phyloP scores from a whole-genome alignment of 164 flowering plant genomes.

The Liriodendron chinense region DNA sequence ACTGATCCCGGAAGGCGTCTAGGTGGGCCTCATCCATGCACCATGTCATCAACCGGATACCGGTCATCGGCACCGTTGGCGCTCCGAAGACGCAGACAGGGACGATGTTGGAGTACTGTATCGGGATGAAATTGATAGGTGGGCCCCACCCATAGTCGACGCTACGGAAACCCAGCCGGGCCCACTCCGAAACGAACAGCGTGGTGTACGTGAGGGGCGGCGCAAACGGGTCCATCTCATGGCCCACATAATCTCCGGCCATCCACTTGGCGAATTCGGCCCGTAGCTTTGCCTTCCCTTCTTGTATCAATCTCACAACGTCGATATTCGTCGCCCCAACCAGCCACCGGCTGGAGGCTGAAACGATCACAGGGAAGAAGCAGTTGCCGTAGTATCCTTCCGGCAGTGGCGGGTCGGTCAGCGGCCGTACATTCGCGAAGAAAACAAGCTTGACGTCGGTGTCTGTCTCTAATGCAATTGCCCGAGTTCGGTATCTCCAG shows the following conservation, averaged over 20 bases:
- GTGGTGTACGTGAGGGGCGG: constrained; percentile 47
- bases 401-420: constrained; percentile 50
- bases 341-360: constrained; percentile 20
- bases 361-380: constrained; percentile 57
- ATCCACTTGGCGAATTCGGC: constrained; percentile 40
- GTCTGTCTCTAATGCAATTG: constrained; percentile 17
- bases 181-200: constrained; percentile 65
- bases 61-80: constrained; percentile 40
- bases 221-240: constrained; percentile 40
- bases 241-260: constrained; percentile 15
- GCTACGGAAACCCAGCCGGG: constrained; percentile 53
- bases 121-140: constrained; percentile 53
- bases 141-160: constrained; percentile 72
- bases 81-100: constrained; percentile 48
- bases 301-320: constrained; percentile 47
- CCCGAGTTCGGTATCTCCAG: constrained; percentile 46
- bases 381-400: constrained; percentile 69
- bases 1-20: constrained; percentile 29
- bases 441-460: constrained; percentile 44
- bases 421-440: constrained; percentile 53
- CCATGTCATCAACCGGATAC: constrained; percentile 67
- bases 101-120: constrained; percentile 49
- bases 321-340: constrained; percentile 28
- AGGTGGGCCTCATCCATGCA: constrained; percentile 41
- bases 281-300: constrained; percentile 39